Conservation (phyloP, 1,284 basidiomycete genomes). For the Farysia itapuensis region DNA sequence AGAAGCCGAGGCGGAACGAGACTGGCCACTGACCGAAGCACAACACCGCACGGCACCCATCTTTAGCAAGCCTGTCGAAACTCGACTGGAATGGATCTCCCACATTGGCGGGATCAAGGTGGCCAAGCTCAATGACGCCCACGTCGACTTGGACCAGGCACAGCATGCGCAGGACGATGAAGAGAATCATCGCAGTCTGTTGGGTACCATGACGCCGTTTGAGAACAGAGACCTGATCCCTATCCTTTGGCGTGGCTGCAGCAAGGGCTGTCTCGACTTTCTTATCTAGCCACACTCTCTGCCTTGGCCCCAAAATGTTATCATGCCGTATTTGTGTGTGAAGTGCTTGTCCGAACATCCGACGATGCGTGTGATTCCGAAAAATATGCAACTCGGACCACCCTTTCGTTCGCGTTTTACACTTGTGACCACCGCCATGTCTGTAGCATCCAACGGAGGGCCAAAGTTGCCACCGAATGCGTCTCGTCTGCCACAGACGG, state of each 20-base stretch:
- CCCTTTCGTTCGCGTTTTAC: no score
- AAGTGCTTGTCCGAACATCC: no score
- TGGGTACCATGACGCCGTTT: constrained; percentile 22
- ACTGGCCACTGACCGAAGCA: constrained; percentile 28
- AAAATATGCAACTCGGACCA: no score
- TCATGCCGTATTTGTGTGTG: no score
- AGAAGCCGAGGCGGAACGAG: constrained; percentile 8
- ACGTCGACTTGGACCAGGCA: constrained; percentile 10
- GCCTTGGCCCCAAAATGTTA: no score
- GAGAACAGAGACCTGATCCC: constrained; percentile 35
- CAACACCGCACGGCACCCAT: constrained; percentile 39
- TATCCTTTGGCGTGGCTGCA: constrained; percentile 41
- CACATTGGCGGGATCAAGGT: constrained; percentile 52
- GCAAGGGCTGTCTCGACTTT: constrained; percentile 36
- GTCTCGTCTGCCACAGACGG: constrained; percentile 78
- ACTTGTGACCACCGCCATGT: no score
- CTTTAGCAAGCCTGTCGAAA: constrained; percentile 39
- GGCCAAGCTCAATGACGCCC: constrained; percentile 28
- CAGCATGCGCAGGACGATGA: background rate
- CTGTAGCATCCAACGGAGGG: no score
- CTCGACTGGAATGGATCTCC: constrained; percentile 53
- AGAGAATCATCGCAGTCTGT: constrained; percentile 3
- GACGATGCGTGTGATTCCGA: no score
- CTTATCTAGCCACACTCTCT: constrained; percentile 16
- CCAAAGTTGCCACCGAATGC: constrained; percentile 71